phyloP scores from a whole-genome alignment of 495 filamentous ascomycete species.

The Monascus purpureus region DNA sequence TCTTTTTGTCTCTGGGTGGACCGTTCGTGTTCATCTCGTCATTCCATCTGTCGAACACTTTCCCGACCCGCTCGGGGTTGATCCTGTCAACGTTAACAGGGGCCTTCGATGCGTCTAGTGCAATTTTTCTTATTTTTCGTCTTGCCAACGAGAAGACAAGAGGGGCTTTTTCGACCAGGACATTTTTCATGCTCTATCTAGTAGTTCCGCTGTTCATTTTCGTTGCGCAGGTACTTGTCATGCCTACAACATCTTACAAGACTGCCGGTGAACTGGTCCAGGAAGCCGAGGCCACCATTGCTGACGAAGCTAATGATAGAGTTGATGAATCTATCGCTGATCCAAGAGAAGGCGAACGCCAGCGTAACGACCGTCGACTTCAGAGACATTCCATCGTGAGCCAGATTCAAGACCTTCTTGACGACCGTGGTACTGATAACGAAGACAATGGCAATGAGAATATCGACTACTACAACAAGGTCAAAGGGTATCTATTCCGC shows the following conservation, averaged over 20 bases:
- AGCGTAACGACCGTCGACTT: slow-evolving; percentile 47
- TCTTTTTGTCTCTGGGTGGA: slow-evolving; percentile 71
- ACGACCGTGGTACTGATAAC: slow-evolving; percentile 20
- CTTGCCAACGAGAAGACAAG: slow-evolving; percentile 52
- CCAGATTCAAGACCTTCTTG: slow-evolving; percentile 61
- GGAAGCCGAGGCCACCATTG: slow-evolving; percentile 44
- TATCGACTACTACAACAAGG: slow-evolving; percentile 1
- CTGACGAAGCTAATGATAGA: slow-evolving; percentile 39
- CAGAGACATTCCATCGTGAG: slow-evolving; percentile 54
- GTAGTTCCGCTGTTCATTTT: slow-evolving; percentile 59
- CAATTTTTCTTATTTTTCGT: slow-evolving; percentile 78
- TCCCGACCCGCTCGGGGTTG: slow-evolving; percentile 70
- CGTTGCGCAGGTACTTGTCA: slow-evolving; percentile 53
- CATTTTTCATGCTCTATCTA: slow-evolving; percentile 70
- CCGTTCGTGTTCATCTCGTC: slow-evolving; percentile 84
- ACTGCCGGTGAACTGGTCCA: slow-evolving; percentile 72
- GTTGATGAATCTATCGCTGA: slow-evolving; percentile 38
- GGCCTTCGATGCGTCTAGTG: slow-evolving; percentile 79
- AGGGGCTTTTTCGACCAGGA: slow-evolving; percentile 45
- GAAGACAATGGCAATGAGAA: slow-evolving; percentile 2
- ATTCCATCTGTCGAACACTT: slow-evolving; percentile 88
- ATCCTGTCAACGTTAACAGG: slow-evolving; percentile 78
- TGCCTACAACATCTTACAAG: slow-evolving; percentile 75
- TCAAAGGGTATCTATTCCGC: slow-evolving; percentile 1
- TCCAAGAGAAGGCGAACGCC: slow-evolving; percentile 38